Conservation (phyloP, 1,139 yeast genomes). For the Pichiaceae sp. region DNA sequence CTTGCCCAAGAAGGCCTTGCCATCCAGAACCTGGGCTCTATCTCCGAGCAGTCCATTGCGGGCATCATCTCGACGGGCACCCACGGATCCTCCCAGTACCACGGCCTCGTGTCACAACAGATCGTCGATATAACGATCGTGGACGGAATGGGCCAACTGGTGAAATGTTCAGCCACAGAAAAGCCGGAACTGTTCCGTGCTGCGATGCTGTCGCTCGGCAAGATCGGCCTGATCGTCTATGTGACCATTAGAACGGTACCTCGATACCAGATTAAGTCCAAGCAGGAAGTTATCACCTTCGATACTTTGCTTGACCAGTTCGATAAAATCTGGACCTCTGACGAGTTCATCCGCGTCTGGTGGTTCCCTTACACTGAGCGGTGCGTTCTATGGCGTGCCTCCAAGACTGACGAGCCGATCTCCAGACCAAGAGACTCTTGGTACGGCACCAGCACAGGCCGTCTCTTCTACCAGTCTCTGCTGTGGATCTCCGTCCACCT, state of each 20-base stretch:
- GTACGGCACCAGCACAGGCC: constrained; percentile 76
- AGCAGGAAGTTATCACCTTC: constrained; percentile 75
- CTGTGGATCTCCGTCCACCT: constrained; percentile 74
- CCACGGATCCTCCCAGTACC: constrained; percentile 91
- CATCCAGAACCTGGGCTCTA: constrained; percentile 87
- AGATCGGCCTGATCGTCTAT: constrained; percentile 80
- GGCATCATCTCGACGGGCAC: constrained; percentile 96
- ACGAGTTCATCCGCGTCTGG: constrained; percentile 93
- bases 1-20: constrained; percentile 63
- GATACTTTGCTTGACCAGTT: constrained; percentile 59
- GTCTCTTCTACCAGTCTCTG: constrained; percentile 70
- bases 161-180: constrained; percentile 60
- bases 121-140: constrained; percentile 69
- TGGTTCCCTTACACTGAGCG: constrained; percentile 92
- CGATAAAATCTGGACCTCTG: constrained; percentile 75
- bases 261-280: constrained; percentile 68
- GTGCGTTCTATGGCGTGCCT: constrained; percentile 87
- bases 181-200: constrained; percentile 73
- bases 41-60: constrained; percentile 88
- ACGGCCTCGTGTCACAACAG: constrained; percentile 85
- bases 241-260: constrained; percentile 88
- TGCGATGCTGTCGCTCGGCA: constrained; percentile 81
- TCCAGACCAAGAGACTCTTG: constrained; percentile 69
- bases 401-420: constrained; percentile 54
- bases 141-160: constrained; percentile 63